Percentiles rank a stretch among this genome's conserved stretches.
These are phyloP conservation scores for Umbelopsis sp. DNA, from an alignment of 371 early-diverging fungal genomes.

Conservation along the genomic window DNA sequence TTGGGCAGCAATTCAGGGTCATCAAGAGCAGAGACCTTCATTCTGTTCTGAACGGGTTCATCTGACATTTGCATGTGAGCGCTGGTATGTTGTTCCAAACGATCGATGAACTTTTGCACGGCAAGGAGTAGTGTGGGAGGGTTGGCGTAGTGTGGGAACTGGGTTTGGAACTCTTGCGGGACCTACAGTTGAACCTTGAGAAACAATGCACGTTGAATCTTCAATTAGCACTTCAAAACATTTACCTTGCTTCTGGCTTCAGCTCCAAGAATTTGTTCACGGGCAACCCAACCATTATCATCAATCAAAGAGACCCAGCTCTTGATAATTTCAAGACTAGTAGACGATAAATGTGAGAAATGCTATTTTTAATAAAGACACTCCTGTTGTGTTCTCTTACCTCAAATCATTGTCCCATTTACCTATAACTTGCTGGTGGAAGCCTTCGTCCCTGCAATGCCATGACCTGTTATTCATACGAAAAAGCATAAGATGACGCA, in stretches of 20 bases:
- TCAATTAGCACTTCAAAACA: neutral
- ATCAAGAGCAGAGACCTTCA: constrained; percentile 22
- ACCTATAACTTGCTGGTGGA: constrained; percentile 86
- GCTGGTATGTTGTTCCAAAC: constrained; percentile 31
- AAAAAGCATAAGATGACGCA: neutral
- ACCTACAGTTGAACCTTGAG: constrained; percentile 45
- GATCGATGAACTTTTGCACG: constrained; percentile 63
- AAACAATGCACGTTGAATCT: too few species aligned
- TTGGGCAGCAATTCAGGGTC: constrained; percentile 46
- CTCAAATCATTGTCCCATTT: constrained; percentile 88
- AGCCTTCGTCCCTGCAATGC: constrained; percentile 85
- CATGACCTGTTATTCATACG: neutral
- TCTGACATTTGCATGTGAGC: constrained; percentile 15
- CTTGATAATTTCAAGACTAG: constrained; percentile 75
- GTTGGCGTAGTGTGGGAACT: constrained; percentile 92
- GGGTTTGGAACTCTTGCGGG: constrained; percentile 90
- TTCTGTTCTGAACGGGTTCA: constrained; percentile 9
- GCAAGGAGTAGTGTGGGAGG: constrained; percentile 89
- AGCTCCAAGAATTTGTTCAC: constrained; percentile 94
- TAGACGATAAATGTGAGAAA: neutral
- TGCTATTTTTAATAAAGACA: neutral
- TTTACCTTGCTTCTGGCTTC: constrained; percentile 87
- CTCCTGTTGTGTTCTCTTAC: constrained; percentile 22
- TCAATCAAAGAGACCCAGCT: constrained; percentile 87
- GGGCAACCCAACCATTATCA: constrained; percentile 89